Evolutionary conservation across 2,329 filamentous ascomycete species (phyloP), one percentile per base, ranked within the genome.

Genomic region (Periconia macrospinosa): DNA sequence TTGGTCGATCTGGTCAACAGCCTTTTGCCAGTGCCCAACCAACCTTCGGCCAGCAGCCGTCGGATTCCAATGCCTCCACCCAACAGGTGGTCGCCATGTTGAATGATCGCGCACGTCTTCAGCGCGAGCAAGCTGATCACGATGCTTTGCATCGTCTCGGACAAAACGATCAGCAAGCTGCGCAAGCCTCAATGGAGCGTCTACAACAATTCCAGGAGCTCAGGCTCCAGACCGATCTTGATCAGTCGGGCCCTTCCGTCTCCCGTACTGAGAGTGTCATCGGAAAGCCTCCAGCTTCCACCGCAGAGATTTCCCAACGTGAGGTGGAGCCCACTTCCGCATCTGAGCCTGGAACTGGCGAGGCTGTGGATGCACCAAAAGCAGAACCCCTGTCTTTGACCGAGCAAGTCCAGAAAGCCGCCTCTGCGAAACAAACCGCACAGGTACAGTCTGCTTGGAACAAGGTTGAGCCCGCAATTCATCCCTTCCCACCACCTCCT

Each of bases 121-220:
- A 86, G 63, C 81, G 84, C 54, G 84, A 86, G 66, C 84, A 87
- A 66, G 80, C 82, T 35, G 79, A 84, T 52, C 82, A 82, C 57
- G 79, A 82, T 54, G 68, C 70, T 46, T 50, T 67, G 40, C 76
- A 78, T 41, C 65, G 68, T 23, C 54, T 57, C 6, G 60, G 58
- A 11, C 56, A 60, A 18, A 62, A 65, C 46, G 68, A 71, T n/a
- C 68, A 70, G 20, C 68, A 69, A 48, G 57, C 65, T 45, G 59
- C 67, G 8, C 66, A 83, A 62, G 76, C 75, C 30, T 79, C 80
- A 47, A 80, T 81, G 56, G 89, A 91, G 45, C 87, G 92, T 44
- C 80, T 97, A 18, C 85, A 89, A 61, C 88, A 97, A 68, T 97
- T 97, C 69, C 86, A 95, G 63, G 84, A 88, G 30, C 77, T 94